A percentile compares a stretch with the other conserved stretches of the same genome.
These are phyloP conservation scores for Nigrograna mackinnonii DNA, from an alignment of 2,329 filamentous ascomycete species.

Conservation along the genomic window DNA sequence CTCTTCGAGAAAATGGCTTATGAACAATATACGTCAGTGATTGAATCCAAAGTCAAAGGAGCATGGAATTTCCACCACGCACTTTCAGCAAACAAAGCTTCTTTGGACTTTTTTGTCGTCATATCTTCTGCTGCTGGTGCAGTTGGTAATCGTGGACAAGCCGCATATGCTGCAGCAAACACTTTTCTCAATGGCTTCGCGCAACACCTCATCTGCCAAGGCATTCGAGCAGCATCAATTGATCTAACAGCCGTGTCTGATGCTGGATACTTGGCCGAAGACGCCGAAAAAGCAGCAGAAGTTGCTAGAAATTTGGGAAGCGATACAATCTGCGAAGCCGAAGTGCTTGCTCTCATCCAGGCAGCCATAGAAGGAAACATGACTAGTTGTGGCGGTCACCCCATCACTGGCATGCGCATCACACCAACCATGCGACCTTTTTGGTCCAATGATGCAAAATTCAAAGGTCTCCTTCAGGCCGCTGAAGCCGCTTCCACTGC, in stretches of 20 bases:
- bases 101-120: conserved; percentile 45
- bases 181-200: conserved; percentile 32
- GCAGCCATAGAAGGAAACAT: conserved; percentile 22
- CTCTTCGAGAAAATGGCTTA: conserved; percentile 12
- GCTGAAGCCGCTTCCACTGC: conserved; percentile 21
- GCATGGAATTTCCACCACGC: conserved; percentile 23
- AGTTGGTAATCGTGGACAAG: conserved; percentile 41
- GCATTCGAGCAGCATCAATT: conserved; percentile 23
- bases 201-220: conserved; percentile 18
- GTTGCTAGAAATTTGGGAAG: conserved; percentile 26
- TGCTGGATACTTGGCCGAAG: conserved; percentile 26
- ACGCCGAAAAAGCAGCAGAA: conserved; percentile 24
- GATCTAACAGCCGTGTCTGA: conserved; percentile 29
- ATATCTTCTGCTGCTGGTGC: conserved; percentile 34
- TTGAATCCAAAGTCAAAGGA: conserved; percentile 23
- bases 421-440: conserved; percentile 23
- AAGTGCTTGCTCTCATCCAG: conserved; percentile 27
- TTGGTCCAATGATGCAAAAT: conserved; percentile 32
- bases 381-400: conserved; percentile 24
- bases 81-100: conserved; percentile 1
- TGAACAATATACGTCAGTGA: conserved; percentile 5
- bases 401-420: conserved; percentile 32
- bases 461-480: conserved; percentile 19
- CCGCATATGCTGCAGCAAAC: conserved; percentile 52
- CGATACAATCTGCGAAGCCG: conserved; percentile 27